Evolutionary conservation across 805 yeast genomes (phyloP).

Genomic region (Hanseniaspora valbyensis): DNA sequence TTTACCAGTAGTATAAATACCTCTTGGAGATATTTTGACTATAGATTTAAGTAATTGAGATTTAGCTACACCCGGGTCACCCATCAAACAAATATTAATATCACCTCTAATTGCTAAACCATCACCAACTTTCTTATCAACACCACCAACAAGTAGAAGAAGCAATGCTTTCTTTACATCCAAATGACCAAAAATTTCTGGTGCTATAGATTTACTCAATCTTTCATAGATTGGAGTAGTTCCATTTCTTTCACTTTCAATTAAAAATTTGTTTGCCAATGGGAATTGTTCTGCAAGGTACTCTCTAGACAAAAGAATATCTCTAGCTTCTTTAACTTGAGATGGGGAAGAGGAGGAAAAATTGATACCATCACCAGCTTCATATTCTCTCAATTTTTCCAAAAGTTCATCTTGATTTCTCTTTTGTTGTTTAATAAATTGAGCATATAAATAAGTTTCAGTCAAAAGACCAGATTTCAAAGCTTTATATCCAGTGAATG

Average conservation of each 20-base stretch:
- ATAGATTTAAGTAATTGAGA: constrained; percentile 89
- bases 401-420: constrained; percentile 32
- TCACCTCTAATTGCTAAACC: constrained; percentile 98
- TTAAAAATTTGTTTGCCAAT: constrained; percentile 3
- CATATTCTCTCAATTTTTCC: constrained; percentile 45
- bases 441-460: constrained; percentile 87
- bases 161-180: constrained; percentile 88
- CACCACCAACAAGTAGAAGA: constrained; percentile 84
- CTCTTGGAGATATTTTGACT: constrained; percentile 86
- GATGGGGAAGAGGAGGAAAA: background rate
- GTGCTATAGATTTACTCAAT: constrained; percentile 84
- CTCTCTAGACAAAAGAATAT: background rate
- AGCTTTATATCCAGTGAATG: constrained; percentile 92
- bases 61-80: constrained; percentile 99
- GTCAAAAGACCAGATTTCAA: constrained; percentile 85
- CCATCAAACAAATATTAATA: constrained; percentile 90
- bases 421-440: constrained; percentile 75
- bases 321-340: background rate
- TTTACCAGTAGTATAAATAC: constrained; percentile 94
- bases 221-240: constrained; percentile 47
- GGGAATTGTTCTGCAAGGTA: constrained; percentile 8
- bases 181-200: constrained; percentile 88
- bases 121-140: constrained; percentile 85
- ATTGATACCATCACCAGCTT: constrained; percentile 18
- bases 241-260: constrained; percentile 41